A percentile compares a stretch with the other conserved stretches of the same genome.
These are phyloP conservation scores for Hymenoscyphus linearis DNA, from an alignment of 2,329 filamentous ascomycete species.

Conservation along the genomic window DNA sequence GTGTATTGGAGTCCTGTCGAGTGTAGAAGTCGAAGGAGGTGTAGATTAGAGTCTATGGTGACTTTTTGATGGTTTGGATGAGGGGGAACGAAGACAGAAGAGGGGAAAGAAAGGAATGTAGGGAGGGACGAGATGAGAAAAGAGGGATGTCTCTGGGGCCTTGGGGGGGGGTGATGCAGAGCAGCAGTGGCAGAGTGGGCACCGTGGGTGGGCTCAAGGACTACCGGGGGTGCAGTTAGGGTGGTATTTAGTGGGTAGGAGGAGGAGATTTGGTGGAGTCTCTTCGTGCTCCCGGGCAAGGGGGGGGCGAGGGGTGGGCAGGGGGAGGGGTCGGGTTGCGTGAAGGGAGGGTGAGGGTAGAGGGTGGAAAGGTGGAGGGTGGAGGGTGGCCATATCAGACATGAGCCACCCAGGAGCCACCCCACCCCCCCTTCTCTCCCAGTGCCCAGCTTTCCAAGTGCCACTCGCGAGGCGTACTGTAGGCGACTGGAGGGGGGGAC, in stretches of 20 bases:
- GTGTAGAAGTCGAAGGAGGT: conserved; percentile 11
- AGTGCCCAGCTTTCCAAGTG: neutral
- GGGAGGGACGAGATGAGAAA: conserved; percentile 15
- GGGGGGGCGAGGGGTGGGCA: too few species aligned
- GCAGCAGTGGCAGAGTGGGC: conserved; percentile 15
- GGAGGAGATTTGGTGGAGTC: conserved; percentile 14
- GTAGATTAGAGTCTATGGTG: conserved; percentile 3
- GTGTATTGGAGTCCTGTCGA: conserved; percentile 23
- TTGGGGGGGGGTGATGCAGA: conserved; percentile 18
- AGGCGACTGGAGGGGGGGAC: too few species aligned
- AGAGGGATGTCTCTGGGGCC: conserved; percentile 11
- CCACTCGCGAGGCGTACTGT: neutral
- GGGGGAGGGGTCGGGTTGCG: conserved; percentile 13
- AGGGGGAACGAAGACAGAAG: conserved; percentile 22
- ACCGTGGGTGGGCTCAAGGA: conserved; percentile 14
- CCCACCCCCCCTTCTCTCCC: neutral
- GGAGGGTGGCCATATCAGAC: neutral
- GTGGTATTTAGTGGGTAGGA: conserved; percentile 13
- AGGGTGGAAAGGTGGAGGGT: too few species aligned
- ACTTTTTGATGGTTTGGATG: conserved; percentile 9
- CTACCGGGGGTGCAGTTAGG: conserved; percentile 7
- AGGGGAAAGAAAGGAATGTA: conserved; percentile 12
- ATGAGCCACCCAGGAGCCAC: conserved; percentile 8
- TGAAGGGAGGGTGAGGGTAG: neutral
- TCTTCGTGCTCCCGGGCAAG: conserved; percentile 5